Evolutionary conservation across 768 basidiomycete genomes (phyloP).

Genomic region (Termitomyces sp.): DNA sequence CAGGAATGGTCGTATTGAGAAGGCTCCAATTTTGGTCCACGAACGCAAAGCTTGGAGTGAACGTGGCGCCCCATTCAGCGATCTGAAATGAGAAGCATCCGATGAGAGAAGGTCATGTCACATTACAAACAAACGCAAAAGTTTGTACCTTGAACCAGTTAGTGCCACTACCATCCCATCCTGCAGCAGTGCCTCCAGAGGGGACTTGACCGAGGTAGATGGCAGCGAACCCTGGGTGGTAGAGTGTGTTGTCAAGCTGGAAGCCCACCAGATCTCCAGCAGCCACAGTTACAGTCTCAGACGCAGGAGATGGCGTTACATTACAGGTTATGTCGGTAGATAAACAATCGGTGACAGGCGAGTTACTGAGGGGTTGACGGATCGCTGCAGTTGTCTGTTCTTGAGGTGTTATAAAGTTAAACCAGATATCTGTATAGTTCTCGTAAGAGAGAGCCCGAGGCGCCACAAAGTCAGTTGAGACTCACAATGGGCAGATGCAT

Average conservation of each 20-base stretch:
- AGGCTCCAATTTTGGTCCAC: slow-evolving; percentile 16
- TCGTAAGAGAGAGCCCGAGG: neutral
- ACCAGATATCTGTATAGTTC: slow-evolving; percentile 13
- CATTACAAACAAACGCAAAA: neutral
- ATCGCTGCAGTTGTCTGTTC: slow-evolving; percentile 13
- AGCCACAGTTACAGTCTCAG: slow-evolving; percentile 21
- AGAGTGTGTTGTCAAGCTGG: slow-evolving; percentile 25
- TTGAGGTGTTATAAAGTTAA: slow-evolving; percentile 8
- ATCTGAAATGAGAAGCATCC: slow-evolving; percentile 8
- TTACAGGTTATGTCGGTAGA: slow-evolving; percentile 21
- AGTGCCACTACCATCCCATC: slow-evolving; percentile 34
- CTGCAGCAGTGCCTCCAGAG: slow-evolving; percentile 19
- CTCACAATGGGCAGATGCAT: slow-evolving; percentile 13
- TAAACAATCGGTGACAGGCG: slow-evolving; percentile 16
- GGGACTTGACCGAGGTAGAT: slow-evolving; percentile 37
- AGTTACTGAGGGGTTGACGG: slow-evolving; percentile 14
- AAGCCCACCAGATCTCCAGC: slow-evolving; percentile 24
- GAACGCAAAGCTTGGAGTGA: slow-evolving; percentile 20
- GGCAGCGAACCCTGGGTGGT: slow-evolving; percentile 26
- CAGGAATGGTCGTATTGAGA: slow-evolving; percentile 29
- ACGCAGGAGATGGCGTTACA: slow-evolving; percentile 15
- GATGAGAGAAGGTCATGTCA: neutral
- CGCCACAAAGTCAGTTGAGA: neutral
- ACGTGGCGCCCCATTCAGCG: slow-evolving; percentile 22
- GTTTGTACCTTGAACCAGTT: slow-evolving; percentile 42